A percentile compares a stretch with the other conserved stretches of the same genome.
These are phyloP conservation scores for Pythium brassicae DNA, from an alignment of 352 stramenopile species.

Conservation along the genomic window DNA sequence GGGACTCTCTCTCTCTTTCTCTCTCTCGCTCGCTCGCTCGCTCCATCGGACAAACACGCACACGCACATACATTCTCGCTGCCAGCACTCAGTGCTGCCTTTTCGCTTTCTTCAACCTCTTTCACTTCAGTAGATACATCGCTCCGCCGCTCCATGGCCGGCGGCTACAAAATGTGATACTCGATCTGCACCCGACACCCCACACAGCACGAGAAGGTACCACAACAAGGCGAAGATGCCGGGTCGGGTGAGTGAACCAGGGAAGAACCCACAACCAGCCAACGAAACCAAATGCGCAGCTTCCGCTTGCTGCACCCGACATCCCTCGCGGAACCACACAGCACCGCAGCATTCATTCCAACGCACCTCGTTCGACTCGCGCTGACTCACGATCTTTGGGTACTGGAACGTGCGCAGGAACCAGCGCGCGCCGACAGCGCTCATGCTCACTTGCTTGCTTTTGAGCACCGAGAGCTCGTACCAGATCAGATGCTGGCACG, in stretches of 20 bases:
- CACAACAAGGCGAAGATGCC: background rate
- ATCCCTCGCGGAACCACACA: background rate
- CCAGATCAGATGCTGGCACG: conserved; percentile 70
- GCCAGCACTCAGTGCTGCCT: too few relatives aligned
- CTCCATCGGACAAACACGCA: too few relatives aligned
- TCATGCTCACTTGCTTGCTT: conserved; percentile 63
- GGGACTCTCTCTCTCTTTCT: too few relatives aligned
- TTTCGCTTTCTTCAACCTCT: too few relatives aligned
- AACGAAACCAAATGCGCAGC: background rate
- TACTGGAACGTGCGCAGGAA: conserved; percentile 68
- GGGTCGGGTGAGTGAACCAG: background rate
- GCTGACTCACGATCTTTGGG: conserved; percentile 46
- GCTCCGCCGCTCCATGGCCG: too few relatives aligned
- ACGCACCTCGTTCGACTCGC: conserved; percentile 68
- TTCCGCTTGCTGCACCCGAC: too few relatives aligned
- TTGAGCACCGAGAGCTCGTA: conserved; percentile 65
- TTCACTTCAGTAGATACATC: too few relatives aligned
- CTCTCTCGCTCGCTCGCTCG: too few relatives aligned
- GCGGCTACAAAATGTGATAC: conserved; percentile 50
- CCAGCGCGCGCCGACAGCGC: conserved; percentile 50
- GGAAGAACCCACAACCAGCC: background rate
- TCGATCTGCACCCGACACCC: conserved; percentile 33
- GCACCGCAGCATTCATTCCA: background rate
- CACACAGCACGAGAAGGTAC: background rate
- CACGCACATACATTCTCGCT: too few relatives aligned